These are phyloP conservation scores for Ustilago tritici DNA, from an alignment of 1,284 basidiomycete species.

Conservation along the genomic window DNA sequence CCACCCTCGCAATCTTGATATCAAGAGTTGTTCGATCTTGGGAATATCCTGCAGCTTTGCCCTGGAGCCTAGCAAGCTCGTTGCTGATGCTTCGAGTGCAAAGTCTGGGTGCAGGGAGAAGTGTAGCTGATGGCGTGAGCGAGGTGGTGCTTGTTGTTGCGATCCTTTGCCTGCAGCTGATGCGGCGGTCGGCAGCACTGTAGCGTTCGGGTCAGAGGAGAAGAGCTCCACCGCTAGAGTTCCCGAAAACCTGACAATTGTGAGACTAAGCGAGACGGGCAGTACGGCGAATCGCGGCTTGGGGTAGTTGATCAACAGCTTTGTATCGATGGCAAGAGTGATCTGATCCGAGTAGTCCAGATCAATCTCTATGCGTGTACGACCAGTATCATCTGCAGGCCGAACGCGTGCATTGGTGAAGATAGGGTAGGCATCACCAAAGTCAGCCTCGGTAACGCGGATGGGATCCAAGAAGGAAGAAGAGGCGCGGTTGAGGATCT, in stretches of 20 bases:
- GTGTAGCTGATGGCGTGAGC: constrained; percentile 70
- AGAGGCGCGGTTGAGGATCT: constrained; percentile 59
- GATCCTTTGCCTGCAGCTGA: constrained; percentile 44
- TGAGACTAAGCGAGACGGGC: constrained; percentile 73
- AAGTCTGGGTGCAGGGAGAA: constrained; percentile 75
- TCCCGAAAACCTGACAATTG: constrained; percentile 73
- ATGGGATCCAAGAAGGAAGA: constrained; percentile 71
- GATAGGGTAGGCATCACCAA: constrained; percentile 73
- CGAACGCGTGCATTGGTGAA: constrained; percentile 73
- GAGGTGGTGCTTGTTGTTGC: constrained; percentile 47
- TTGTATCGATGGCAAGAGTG: constrained; percentile 73
- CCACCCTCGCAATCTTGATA: constrained; percentile 72
- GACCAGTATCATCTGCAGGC: constrained; percentile 73
- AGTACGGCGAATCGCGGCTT: constrained; percentile 74
- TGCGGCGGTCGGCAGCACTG: constrained; percentile 29
- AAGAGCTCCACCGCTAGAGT: constrained; percentile 69
- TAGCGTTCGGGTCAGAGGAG: constrained; percentile 35
- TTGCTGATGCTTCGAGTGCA: constrained; percentile 73
- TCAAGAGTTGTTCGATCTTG: constrained; percentile 75
- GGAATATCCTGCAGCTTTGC: constrained; percentile 76
- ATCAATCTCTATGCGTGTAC: constrained; percentile 74
- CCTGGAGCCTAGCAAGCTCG: constrained; percentile 73
- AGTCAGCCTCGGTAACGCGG: constrained; percentile 73
- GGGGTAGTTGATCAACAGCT: constrained; percentile 74
- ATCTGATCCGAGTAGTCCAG: constrained; percentile 74